A percentile compares a stretch with the other conserved stretches of the same genome.
Conservation (phyloP, 2,329 filamentous ascomycete species). For the Sphaerostilbella broomeana region DNA sequence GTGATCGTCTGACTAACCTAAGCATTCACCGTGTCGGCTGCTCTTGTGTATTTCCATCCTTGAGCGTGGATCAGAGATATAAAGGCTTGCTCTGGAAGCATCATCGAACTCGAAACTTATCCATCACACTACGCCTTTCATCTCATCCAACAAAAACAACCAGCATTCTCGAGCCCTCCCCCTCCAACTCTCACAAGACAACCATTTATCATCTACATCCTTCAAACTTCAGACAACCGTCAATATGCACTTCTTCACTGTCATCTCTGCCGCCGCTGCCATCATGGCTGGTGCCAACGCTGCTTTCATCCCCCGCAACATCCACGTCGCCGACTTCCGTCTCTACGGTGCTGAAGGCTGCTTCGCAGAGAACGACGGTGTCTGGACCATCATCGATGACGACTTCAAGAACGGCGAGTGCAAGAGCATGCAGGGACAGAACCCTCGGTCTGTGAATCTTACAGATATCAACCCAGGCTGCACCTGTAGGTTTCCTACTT, state of each 20-base stretch:
- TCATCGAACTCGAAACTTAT: too few species aligned
- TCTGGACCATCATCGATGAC: constrained; percentile 22
- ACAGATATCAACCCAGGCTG: constrained; percentile 16
- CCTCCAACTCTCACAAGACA: not conserved
- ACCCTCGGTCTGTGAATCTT: constrained; percentile 14
- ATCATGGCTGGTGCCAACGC: constrained; percentile 14
- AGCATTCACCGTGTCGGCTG: not conserved
- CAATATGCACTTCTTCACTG: constrained; percentile 15
- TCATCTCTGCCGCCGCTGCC: constrained; percentile 12
- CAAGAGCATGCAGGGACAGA: constrained; percentile 14
- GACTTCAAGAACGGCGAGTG: constrained; percentile 18
- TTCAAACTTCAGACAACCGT: not conserved
- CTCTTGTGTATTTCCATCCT: not conserved
- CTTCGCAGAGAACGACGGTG: constrained; percentile 17
- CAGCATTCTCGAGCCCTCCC: not conserved
- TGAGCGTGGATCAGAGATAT: constrained; percentile 2
- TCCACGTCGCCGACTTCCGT: constrained; percentile 23
- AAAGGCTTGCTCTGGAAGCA: constrained; percentile 2
- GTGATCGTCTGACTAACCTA: constrained; percentile 2
- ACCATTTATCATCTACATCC: not conserved
- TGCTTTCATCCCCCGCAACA: constrained; percentile 16
- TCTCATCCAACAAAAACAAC: too few species aligned
- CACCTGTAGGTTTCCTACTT: constrained; percentile 11
- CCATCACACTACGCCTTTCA: too few species aligned
- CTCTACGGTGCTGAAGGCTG: constrained; percentile 18